Evolutionary conservation across 345 rosid genomes (phyloP).

Genomic region (Rhodamnia rubescens): DNA sequence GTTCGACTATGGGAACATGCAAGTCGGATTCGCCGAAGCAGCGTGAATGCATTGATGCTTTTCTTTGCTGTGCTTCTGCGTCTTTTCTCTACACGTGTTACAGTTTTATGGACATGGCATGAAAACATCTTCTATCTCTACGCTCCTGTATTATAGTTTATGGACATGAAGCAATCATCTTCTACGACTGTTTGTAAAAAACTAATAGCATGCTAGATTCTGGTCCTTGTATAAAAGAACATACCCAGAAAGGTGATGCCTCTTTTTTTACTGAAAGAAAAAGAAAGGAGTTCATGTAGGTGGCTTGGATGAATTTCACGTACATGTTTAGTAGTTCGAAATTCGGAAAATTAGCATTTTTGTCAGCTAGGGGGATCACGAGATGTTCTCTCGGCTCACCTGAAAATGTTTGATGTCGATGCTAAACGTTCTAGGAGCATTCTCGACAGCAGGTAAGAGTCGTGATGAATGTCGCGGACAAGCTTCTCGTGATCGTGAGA

Average conservation of each 20-base stretch:
- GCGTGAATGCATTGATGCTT: constrained; percentile 18
- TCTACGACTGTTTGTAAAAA: not conserved
- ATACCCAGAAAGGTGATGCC: not conserved
- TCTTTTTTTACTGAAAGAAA: not conserved
- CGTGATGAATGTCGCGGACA: not conserved
- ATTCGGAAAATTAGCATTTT: not conserved
- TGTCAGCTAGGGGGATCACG: not conserved
- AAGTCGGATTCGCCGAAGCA: constrained; percentile 88
- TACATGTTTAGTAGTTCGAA: not conserved
- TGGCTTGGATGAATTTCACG: not conserved
- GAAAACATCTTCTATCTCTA: not conserved
- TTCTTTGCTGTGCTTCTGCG: not conserved
- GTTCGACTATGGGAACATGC: constrained; percentile 56
- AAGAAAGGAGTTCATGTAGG: not conserved
- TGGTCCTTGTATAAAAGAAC: not conserved
- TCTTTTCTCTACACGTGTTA: not conserved
- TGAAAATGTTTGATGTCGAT: not conserved
- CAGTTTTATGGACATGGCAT: not conserved
- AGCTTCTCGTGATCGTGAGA: not conserved
- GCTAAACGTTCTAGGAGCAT: not conserved
- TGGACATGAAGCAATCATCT: not conserved
- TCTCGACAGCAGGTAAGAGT: not conserved
- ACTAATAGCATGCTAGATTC: not conserved
- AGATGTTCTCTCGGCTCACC: not conserved
- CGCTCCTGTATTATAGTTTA: not conserved